phyloP scores from a whole-genome alignment of 805 yeast genomes.

The Metschnikowia borealis region DNA sequence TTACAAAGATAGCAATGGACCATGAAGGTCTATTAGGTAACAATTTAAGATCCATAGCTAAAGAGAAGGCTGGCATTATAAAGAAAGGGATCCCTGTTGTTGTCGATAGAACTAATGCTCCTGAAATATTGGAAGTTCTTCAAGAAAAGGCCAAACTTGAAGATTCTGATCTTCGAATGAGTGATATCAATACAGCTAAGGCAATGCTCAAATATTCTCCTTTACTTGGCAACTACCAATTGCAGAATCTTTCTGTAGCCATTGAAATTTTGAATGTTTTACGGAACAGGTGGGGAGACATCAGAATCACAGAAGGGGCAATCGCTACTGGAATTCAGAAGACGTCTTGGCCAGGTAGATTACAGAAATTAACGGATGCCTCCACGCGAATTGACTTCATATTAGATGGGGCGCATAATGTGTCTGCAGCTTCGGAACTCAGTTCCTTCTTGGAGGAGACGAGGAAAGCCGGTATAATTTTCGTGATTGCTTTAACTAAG shows the following conservation, averaged over 20 bases:
- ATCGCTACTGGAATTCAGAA: constrained; percentile 49
- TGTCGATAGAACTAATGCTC: constrained; percentile 17
- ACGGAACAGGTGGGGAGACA: constrained; percentile 16
- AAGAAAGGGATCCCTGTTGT: constrained; percentile 59
- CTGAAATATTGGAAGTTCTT: constrained; percentile 48
- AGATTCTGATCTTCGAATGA: constrained; percentile 26
- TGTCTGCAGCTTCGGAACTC: constrained; percentile 75
- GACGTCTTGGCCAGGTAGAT: constrained; percentile 84
- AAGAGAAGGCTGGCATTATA: constrained; percentile 83
- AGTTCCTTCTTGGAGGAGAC: constrained; percentile 43
- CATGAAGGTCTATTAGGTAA: constrained; percentile 76
- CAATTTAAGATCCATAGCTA: constrained; percentile 61
- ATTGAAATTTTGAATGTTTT: constrained; percentile 47
- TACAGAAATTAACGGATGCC: constrained; percentile 44
- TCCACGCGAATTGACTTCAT: constrained; percentile 35
- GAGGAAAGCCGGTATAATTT: constrained; percentile 39
- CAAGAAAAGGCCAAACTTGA: constrained; percentile 28
- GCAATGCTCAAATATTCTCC: constrained; percentile 46
- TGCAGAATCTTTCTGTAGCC: constrained; percentile 65
- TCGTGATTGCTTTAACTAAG: constrained; percentile 69
- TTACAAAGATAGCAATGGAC: constrained; percentile 83
- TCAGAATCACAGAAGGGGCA: constrained; percentile 26
- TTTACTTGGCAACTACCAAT: constrained; percentile 70
- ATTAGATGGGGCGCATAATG: constrained; percentile 93
- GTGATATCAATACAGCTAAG: constrained; percentile 18